Conservation (phyloP, 352 stramenopile species). For the Halophytophthora polymorphica region DNA sequence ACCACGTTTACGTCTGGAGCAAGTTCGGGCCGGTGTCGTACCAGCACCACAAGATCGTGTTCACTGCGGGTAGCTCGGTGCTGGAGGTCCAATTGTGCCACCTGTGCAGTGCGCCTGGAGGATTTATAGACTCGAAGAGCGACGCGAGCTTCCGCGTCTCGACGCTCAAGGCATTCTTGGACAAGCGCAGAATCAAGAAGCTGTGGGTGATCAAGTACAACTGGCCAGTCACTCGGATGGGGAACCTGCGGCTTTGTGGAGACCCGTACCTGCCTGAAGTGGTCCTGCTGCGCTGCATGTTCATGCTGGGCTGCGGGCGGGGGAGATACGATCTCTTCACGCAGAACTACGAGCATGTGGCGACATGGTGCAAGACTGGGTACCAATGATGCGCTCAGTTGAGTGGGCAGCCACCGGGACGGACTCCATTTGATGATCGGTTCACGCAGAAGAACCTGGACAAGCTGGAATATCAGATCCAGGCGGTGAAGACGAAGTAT, state of each 20-base stretch:
- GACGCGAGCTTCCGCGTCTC: conserved; percentile 60
- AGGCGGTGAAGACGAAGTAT: too few species aligned
- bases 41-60: conserved; percentile 55
- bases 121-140: conserved; percentile 38
- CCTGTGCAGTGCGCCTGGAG: conserved; percentile 49
- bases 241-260: conserved; percentile 40
- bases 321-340: conserved; percentile 62
- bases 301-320: conserved; percentile 40
- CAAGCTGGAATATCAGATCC: conserved; percentile 14
- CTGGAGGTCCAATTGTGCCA: conserved; percentile 49
- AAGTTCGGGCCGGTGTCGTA: conserved; percentile 49
- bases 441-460: conserved; percentile 41
- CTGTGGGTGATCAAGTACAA: conserved; percentile 56
- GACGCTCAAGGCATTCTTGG: conserved; percentile 54
- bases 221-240: conserved; percentile 33
- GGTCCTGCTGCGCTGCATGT: conserved; percentile 54
- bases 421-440: conserved; percentile 48
- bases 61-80: conserved; percentile 30
- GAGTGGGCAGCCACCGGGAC: conserved; percentile 31
- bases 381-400: conserved; percentile 53
- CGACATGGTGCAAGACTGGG: conserved; percentile 62
- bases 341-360: conserved; percentile 62
- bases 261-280: conserved; percentile 47
- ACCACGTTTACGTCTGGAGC: conserved; percentile 57
- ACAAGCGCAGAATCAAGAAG: conserved; percentile 29